Percentiles rank a stretch among this genome's conserved stretches.
Evolutionary conservation across 768 basidiomycete genomes (phyloP).

Genomic region (Heimioporus sp.): DNA sequence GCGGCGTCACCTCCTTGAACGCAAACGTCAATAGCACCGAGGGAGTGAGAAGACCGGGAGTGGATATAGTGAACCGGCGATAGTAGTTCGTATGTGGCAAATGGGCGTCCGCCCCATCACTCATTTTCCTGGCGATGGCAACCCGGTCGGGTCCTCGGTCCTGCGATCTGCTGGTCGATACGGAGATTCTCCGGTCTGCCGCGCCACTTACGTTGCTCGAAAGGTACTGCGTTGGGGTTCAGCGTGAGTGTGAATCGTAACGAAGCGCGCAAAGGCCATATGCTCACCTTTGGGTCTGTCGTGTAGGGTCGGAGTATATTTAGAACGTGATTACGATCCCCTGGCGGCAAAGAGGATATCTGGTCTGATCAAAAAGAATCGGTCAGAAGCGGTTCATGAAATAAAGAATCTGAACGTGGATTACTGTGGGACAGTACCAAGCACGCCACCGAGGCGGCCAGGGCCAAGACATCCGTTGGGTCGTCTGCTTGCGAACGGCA

Average conservation of each 20-base stretch:
- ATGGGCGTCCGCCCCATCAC: constrained; percentile 9
- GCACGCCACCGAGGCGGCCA: constrained; percentile 33
- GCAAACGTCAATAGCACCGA: constrained; percentile 55
- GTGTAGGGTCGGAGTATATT: constrained; percentile 42
- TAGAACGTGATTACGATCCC: constrained; percentile 42
- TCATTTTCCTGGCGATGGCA: constrained; percentile 4
- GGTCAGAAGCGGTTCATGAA: constrained; percentile 24
- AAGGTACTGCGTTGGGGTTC: constrained; percentile 24
- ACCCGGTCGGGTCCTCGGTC: constrained; percentile 16
- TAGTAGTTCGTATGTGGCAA: constrained; percentile 18
- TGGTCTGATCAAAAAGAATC: constrained; percentile 30
- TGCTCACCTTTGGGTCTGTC: constrained; percentile 27
- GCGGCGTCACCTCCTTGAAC: constrained; percentile 43
- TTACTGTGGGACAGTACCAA: constrained; percentile 38
- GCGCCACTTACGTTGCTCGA: constrained; percentile 27
- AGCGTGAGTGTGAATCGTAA: constrained; percentile 12
- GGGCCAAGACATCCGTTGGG: constrained; percentile 13
- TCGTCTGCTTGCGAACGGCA: constrained; percentile 3
- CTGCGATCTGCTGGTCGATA: constrained; percentile 22
- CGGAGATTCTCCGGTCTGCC: constrained; percentile 10
- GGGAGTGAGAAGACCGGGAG: constrained; percentile 40
- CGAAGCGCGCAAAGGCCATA: constrained; percentile 9
- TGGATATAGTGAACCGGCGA: constrained; percentile 18
- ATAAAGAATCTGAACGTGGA: constrained; percentile 23
- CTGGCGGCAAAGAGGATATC: constrained; percentile 37